A percentile compares a stretch with the other conserved stretches of the same genome.
phyloP scores from a whole-genome alignment of 78 protist species.

The Guillardia theta region DNA sequence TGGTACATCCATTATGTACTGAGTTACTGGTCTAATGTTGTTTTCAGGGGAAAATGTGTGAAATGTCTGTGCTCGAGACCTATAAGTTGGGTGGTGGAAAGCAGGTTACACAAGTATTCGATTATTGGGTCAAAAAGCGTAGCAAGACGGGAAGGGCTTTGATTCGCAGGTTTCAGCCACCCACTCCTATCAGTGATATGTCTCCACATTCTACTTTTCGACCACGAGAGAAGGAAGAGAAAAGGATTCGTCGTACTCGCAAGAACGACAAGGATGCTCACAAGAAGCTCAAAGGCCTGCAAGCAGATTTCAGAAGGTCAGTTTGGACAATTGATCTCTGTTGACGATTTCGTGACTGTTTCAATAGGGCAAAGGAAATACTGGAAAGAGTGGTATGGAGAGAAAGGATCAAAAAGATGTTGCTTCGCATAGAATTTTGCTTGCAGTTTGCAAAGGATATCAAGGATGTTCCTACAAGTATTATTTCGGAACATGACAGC shows the following conservation, averaged over 20 bases:
- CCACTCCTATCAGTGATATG: background rate
- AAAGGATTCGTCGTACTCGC: background rate
- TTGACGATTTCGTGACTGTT: background rate
- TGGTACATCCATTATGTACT: too few relatives aligned
- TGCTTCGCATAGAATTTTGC: background rate
- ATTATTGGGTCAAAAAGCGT: background rate
- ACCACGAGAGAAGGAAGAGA: slow-evolving; percentile 32
- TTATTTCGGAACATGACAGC: background rate
- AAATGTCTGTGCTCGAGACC: background rate
- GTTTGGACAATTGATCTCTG: background rate
- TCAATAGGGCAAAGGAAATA: background rate
- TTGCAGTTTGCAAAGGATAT: slow-evolving; percentile 11
- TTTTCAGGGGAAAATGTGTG: background rate
- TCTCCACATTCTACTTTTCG: slow-evolving; percentile 9
- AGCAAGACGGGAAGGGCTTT: background rate
- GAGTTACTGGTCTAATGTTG: background rate
- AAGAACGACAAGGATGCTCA: slow-evolving; percentile 36
- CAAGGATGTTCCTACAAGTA: background rate
- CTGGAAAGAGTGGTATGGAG: background rate
- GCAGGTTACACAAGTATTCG: background rate
- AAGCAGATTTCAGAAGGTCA: background rate
- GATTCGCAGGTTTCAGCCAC: background rate
- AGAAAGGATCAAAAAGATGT: background rate
- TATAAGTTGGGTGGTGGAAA: slow-evolving; percentile 19
- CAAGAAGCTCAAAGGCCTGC: background rate